Conservation (phyloP, 768 basidiomycete species). For the Lyophyllum semitale region DNA sequence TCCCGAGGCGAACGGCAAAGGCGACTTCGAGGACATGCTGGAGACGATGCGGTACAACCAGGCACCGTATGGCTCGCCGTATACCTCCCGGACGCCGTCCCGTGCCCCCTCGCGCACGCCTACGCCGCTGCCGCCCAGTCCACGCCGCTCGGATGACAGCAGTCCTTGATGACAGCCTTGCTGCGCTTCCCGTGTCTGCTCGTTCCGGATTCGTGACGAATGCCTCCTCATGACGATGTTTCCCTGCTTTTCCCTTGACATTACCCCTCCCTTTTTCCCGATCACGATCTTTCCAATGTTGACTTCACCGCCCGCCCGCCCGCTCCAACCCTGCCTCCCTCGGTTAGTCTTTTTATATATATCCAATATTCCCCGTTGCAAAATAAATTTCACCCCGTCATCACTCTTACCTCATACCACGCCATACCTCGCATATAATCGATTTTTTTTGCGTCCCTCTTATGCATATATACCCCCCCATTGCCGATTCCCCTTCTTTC, state of each 20-base stretch:
- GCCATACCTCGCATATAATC: too few species aligned
- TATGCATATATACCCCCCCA: too few species aligned
- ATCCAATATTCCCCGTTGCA: too few species aligned
- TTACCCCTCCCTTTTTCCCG: not conserved
- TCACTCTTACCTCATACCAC: too few species aligned
- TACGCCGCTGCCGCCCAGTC: slow-evolving; percentile 24
- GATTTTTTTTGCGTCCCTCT: too few species aligned
- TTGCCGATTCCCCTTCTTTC: too few species aligned
- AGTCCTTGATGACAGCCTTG: slow-evolving; percentile 8
- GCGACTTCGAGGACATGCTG: slow-evolving; percentile 27
- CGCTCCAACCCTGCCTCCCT: too few species aligned
- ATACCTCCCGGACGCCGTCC: slow-evolving; percentile 34
- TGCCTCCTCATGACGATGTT: slow-evolving; percentile 11
- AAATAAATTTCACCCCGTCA: too few species aligned
- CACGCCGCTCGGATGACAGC: slow-evolving; percentile 13
- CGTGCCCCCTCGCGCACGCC: slow-evolving; percentile 33
- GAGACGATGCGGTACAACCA: slow-evolving; percentile 38
- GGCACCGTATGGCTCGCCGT: slow-evolving; percentile 45
- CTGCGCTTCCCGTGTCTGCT: not conserved
- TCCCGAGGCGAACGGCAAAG: slow-evolving; percentile 12
- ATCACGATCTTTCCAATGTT: slow-evolving; percentile 3
- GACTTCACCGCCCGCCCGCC: too few species aligned
- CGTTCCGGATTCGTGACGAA: not conserved
- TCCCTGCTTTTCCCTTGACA: not conserved
- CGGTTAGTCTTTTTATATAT: too few species aligned